Evolutionary conservation across 768 basidiomycete genomes (phyloP).

Genomic region (Lanmaoa pseudosensibilis): DNA sequence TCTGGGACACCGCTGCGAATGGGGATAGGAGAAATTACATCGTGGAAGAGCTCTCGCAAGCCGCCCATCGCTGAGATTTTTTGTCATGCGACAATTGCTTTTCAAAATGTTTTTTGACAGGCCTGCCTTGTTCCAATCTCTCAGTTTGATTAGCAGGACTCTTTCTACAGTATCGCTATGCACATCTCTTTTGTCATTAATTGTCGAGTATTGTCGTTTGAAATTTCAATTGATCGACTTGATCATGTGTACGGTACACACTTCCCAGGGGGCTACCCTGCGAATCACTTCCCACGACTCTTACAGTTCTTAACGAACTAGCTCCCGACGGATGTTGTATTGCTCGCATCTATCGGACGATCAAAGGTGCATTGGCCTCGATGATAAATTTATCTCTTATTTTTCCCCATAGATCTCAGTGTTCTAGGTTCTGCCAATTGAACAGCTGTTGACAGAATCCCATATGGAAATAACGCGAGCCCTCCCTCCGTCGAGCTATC

Average conservation of each 20-base stretch:
- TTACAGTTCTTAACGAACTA: neutral
- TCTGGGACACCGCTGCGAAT: conserved; percentile 22
- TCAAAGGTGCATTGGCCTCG: neutral
- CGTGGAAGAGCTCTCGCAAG: conserved; percentile 33
- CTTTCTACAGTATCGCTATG: conserved; percentile 6
- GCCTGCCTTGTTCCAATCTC: neutral
- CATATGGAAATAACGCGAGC: neutral
- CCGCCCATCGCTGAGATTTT: conserved; percentile 26
- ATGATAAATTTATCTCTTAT: neutral
- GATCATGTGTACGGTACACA: neutral
- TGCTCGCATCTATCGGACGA: neutral
- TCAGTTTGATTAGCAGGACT: neutral
- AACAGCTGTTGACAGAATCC: neutral
- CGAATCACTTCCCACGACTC: neutral
- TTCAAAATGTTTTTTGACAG: neutral
- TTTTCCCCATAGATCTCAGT: neutral
- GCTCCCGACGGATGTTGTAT: neutral
- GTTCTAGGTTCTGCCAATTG: neutral
- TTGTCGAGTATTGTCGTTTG: conserved; percentile 1
- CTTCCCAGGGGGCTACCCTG: neutral
- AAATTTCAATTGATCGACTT: conserved; percentile 6
- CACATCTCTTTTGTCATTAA: neutral
- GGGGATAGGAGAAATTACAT: conserved; percentile 29
- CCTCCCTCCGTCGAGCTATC: neutral
- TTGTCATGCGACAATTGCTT: neutral